A percentile compares a stretch with the other conserved stretches of the same genome.
These are phyloP conservation scores for Antarctomyces pellizariae DNA, from an alignment of 495 filamentous ascomycete species.

Conservation along the genomic window DNA sequence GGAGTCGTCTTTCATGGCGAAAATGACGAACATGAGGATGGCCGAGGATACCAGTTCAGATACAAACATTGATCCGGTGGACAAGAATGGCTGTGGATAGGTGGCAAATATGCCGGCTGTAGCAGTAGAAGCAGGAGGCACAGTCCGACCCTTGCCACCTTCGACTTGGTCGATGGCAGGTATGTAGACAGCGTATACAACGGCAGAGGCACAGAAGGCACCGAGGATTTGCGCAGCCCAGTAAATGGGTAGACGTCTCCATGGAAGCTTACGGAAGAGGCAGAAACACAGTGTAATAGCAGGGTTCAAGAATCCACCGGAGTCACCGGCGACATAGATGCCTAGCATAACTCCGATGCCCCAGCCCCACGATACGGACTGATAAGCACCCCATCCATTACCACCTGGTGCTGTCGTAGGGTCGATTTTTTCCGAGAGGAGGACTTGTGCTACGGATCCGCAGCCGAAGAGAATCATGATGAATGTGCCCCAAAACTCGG, in stretches of 20 bases:
- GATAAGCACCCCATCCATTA: slow-evolving; percentile 25
- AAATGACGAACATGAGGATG: slow-evolving; percentile 43
- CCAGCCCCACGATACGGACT: slow-evolving; percentile 23
- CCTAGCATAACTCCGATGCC: slow-evolving; percentile 38
- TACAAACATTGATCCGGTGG: slow-evolving; percentile 33
- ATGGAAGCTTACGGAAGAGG: slow-evolving; percentile 35
- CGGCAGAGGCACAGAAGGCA: slow-evolving; percentile 26
- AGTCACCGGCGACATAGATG: slow-evolving; percentile 34
- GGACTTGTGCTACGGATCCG: slow-evolving; percentile 34
- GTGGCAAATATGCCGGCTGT: slow-evolving; percentile 44
- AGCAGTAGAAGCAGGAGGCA: slow-evolving; percentile 28
- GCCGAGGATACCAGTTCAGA: slow-evolving; percentile 37
- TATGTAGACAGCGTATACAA: slow-evolving; percentile 34
- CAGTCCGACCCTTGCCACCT: slow-evolving; percentile 27
- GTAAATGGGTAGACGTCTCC: slow-evolving; percentile 33
- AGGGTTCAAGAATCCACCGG: slow-evolving; percentile 40
- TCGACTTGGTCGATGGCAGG: slow-evolving; percentile 29
- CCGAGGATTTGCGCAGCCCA: slow-evolving; percentile 28
- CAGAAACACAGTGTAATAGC: slow-evolving; percentile 41
- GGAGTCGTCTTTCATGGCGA: slow-evolving; percentile 36
- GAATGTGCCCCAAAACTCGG: slow-evolving; percentile 41
- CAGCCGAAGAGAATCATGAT: slow-evolving; percentile 40
- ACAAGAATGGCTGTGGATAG: slow-evolving; percentile 37
- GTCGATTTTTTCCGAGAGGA: slow-evolving; percentile 22
- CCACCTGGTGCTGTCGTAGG: slow-evolving; percentile 31